phyloP scores from a whole-genome alignment of 768 basidiomycete species.

The Crassisporium funariophilum region DNA sequence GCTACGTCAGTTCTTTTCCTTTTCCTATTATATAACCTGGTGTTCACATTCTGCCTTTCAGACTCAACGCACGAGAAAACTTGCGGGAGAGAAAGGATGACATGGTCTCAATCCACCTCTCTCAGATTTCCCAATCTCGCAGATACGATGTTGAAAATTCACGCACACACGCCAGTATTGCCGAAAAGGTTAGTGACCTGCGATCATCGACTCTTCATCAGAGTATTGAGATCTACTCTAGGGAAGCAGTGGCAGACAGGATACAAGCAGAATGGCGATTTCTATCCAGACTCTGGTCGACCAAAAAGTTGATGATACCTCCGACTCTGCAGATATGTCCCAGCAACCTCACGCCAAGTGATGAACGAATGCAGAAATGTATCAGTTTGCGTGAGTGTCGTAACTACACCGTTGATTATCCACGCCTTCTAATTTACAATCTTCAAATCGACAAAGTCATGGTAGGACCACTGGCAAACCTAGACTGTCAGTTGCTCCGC shows the following conservation, averaged over 20 bases:
- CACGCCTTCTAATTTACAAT: too few species aligned
- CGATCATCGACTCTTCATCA: neutral
- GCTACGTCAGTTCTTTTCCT: conserved; percentile 35
- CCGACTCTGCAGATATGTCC: neutral
- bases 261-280: conserved; percentile 17
- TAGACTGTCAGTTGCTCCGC: too few species aligned
- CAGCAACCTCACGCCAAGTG: neutral
- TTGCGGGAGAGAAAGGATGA: conserved; percentile 39
- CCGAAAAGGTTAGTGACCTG: conserved; percentile 28
- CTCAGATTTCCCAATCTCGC: conserved; percentile 29
- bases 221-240: neutral
- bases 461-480: too few species aligned
- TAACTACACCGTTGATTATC: too few species aligned
- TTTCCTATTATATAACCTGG: neutral
- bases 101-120: conserved; percentile 46
- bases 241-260: neutral
- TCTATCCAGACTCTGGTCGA: conserved; percentile 24
- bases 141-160: conserved; percentile 18
- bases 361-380: too few species aligned
- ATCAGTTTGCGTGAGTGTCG: too few species aligned
- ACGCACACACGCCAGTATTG: conserved; percentile 4
- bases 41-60: conserved; percentile 3
- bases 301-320: conserved; percentile 13
- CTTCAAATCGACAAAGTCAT: too few species aligned
- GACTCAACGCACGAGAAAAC: conserved; percentile 48